phyloP scores from a whole-genome alignment of 176 grass and related monocot species.

The Metroxylon sagu region DNA sequence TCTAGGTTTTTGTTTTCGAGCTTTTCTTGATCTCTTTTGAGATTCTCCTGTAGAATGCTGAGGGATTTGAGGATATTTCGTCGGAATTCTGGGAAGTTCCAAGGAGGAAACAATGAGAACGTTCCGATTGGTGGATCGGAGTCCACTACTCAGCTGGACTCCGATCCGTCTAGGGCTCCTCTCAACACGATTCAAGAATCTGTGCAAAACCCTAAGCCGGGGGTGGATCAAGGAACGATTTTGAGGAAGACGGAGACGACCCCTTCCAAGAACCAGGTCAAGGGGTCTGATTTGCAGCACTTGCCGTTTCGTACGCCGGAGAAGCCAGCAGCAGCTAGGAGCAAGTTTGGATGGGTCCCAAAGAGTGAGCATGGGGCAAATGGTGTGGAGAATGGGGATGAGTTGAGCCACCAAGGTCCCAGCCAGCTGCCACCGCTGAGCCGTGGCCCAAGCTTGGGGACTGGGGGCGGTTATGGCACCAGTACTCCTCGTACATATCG shows the following conservation, averaged over 20 bases:
- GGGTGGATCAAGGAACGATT: conserved; percentile 13
- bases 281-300: conserved; percentile 8
- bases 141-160: conserved; percentile 4
- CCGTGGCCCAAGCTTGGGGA: conserved; percentile 3
- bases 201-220: conserved; percentile 6
- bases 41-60: conserved; percentile 35
- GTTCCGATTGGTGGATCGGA: not conserved
- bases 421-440: conserved; percentile 27
- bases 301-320: conserved; percentile 70
- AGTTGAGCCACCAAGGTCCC: conserved; percentile 23
- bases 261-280: conserved; percentile 34
- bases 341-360: conserved; percentile 61
- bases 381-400: conserved; percentile 13
- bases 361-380: conserved; percentile 6
- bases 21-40: not conserved
- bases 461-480: conserved; percentile 4
- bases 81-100: conserved; percentile 17
- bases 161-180: conserved; percentile 27
- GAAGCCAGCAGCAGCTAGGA: conserved; percentile 32
- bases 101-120: conserved; percentile 20
- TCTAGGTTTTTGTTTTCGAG: not conserved
- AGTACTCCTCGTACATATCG: conserved; percentile 47
- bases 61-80: conserved; percentile 37
- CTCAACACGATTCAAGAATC: conserved; percentile 30
- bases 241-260: conserved; percentile 60